Conservation (phyloP, 352 stramenopile genomes). For the Phytophthora capsici region DNA sequence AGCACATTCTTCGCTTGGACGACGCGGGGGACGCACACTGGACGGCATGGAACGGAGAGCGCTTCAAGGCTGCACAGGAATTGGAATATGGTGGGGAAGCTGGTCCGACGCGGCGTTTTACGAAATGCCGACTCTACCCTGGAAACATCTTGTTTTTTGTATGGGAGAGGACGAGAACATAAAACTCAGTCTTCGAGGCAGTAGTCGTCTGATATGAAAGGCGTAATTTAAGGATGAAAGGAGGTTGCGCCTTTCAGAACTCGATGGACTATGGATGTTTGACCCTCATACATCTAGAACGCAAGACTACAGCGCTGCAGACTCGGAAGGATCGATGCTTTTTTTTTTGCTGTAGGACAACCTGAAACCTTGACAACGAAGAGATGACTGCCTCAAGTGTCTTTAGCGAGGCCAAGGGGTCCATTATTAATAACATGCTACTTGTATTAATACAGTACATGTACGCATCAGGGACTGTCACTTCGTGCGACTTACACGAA, state of each 20-base stretch:
- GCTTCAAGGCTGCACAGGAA: too few species aligned
- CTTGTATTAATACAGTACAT: background rate
- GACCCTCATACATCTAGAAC: constrained; percentile 21
- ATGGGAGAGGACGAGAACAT: constrained; percentile 23
- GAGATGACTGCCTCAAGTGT: constrained; percentile 16
- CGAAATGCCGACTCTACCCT: background rate
- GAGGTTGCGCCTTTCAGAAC: background rate
- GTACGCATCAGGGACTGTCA: too few species aligned
- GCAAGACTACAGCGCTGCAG: constrained; percentile 1
- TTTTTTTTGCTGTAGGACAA: constrained; percentile 16
- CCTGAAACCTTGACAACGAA: constrained; percentile 12
- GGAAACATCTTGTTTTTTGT: constrained; percentile 15
- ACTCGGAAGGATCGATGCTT: constrained; percentile 18
- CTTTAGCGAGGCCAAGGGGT: background rate
- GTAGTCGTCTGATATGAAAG: constrained; percentile 12
- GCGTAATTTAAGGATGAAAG: background rate
- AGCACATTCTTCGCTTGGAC: constrained; percentile 15
- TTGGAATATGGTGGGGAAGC: too few species aligned
- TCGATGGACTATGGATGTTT: constrained; percentile 4
- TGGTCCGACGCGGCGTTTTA: background rate
- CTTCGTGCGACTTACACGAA: background rate
- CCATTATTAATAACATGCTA: background rate
- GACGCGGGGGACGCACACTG: constrained; percentile 19
- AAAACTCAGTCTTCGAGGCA: constrained; percentile 3
- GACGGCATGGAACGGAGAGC: constrained; percentile 19